These are phyloP conservation scores for Triticum dicoccoides DNA, from an alignment of 176 grass and related monocot genomes.

Conservation along the genomic window DNA sequence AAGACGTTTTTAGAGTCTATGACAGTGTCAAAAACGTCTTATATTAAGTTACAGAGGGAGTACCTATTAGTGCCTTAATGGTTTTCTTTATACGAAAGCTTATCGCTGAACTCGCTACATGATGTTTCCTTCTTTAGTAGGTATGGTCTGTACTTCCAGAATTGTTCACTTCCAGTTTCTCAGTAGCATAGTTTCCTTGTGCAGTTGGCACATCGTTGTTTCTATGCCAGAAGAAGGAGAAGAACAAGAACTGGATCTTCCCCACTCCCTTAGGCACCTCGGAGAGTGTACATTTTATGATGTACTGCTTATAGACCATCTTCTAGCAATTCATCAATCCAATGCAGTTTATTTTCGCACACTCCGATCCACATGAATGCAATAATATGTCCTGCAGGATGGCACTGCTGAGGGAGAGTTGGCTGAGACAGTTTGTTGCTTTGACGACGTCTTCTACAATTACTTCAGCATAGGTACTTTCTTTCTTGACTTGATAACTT, in stretches of 20 bases:
- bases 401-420: conserved; percentile 61
- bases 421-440: conserved; percentile 72
- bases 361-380: background rate
- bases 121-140: background rate
- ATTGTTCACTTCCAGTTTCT: background rate
- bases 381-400: conserved; percentile 48
- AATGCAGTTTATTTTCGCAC: background rate
- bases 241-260: conserved; percentile 59
- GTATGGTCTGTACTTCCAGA: background rate
- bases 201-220: conserved; percentile 86
- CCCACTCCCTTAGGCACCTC: conserved; percentile 71
- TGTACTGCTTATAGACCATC: conserved; percentile 39
- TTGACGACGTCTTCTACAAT: conserved; percentile 93
- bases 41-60: too few species aligned
- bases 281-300: conserved; percentile 72
- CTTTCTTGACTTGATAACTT: conserved; percentile 1
- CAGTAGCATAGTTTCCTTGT: conserved; percentile 24
- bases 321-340: background rate
- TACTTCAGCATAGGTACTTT: conserved; percentile 92
- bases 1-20: too few species aligned
- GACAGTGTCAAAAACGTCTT: too few species aligned
- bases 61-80: conserved; percentile 16
- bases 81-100: background rate
- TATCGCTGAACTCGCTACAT: background rate
- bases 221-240: conserved; percentile 56